Percentiles rank a stretch among this genome's conserved stretches.
phyloP scores from a whole-genome alignment of 2,329 filamentous ascomycete genomes.

The Rhynchosporium agropyri region DNA sequence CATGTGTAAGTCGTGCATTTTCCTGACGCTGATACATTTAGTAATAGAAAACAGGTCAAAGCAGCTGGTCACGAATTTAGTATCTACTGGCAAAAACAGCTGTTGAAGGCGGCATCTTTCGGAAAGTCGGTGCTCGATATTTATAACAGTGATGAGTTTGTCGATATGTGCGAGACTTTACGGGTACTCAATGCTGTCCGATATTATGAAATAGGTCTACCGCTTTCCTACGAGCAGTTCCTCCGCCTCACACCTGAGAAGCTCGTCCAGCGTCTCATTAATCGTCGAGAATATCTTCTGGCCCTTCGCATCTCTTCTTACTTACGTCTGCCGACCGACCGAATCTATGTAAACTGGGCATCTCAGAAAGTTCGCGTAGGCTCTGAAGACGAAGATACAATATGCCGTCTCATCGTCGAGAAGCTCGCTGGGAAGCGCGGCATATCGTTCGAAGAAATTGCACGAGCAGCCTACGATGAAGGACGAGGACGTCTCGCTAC shows the following conservation, averaged over 20 bases:
- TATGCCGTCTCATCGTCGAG: slow-evolving; percentile 84
- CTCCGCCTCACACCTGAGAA: slow-evolving; percentile 86
- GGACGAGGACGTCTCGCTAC: slow-evolving; percentile 87
- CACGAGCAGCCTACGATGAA: slow-evolving; percentile 90
- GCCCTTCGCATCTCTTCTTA: slow-evolving; percentile 88
- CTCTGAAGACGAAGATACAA: slow-evolving; percentile 81
- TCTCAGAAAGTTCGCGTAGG: slow-evolving; percentile 89
- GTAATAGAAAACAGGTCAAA: slow-evolving; percentile 55
- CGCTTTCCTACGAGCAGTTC: slow-evolving; percentile 92
- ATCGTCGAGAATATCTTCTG: slow-evolving; percentile 86
- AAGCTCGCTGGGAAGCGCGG: slow-evolving; percentile 85
- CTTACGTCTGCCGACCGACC: slow-evolving; percentile 80
- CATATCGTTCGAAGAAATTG: slow-evolving; percentile 95
- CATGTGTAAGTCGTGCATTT: slow-evolving; percentile 57
- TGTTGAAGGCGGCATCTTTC: slow-evolving; percentile 95
- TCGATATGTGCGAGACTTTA: slow-evolving; percentile 94
- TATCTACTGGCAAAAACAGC: slow-evolving; percentile 88
- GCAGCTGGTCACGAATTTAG: slow-evolving; percentile 92
- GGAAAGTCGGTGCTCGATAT: slow-evolving; percentile 96
- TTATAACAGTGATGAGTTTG: slow-evolving; percentile 98
- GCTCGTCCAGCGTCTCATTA: slow-evolving; percentile 82
- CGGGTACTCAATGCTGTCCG: slow-evolving; percentile 91
- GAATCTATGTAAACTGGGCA: slow-evolving; percentile 96
- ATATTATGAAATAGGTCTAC: slow-evolving; percentile 87
- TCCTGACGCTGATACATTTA: not conserved